Conservation (phyloP, 2,329 filamentous ascomycete genomes). For the Hypomyces perniciosus region DNA sequence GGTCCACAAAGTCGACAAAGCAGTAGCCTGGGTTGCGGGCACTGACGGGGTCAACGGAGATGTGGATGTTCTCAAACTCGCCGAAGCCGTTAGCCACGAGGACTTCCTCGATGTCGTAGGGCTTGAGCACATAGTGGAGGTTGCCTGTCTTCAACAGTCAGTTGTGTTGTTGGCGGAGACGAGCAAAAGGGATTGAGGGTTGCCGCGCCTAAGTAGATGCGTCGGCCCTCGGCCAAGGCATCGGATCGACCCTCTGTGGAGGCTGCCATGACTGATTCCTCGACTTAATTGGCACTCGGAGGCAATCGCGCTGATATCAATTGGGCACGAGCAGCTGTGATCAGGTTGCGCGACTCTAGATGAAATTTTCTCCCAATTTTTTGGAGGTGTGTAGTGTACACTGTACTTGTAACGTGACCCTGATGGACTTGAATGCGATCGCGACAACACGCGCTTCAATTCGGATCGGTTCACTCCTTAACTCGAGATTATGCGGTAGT, state of each 20-base stretch:
- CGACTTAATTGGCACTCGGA: not conserved
- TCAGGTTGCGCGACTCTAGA: not conserved
- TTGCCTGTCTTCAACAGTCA: conserved; percentile 31
- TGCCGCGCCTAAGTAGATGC: conserved; percentile 52
- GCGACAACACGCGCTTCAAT: no score
- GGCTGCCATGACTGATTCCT: conserved; percentile 3
- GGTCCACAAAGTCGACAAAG: conserved; percentile 60
- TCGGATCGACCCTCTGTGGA: conserved; percentile 10
- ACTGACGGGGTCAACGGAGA: conserved; percentile 62
- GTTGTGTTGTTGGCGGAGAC: not conserved
- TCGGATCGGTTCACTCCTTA: no score
- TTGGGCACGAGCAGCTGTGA: not conserved
- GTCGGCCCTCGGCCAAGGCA: conserved; percentile 25
- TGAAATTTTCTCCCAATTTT: no score
- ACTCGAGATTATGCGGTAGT: no score
- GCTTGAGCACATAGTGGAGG: conserved; percentile 47
- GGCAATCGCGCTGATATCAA: not conserved
- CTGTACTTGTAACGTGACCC: no score
- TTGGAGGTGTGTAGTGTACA: no score
- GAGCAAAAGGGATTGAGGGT: not conserved
- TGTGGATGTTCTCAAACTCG: conserved; percentile 52
- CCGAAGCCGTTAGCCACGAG: conserved; percentile 39
- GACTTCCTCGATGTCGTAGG: conserved; percentile 56
- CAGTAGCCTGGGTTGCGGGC: conserved; percentile 68
- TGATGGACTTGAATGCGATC: no score